Conservation (phyloP, 116 monocot species). For the Papilionanthe hybrid region DNA sequence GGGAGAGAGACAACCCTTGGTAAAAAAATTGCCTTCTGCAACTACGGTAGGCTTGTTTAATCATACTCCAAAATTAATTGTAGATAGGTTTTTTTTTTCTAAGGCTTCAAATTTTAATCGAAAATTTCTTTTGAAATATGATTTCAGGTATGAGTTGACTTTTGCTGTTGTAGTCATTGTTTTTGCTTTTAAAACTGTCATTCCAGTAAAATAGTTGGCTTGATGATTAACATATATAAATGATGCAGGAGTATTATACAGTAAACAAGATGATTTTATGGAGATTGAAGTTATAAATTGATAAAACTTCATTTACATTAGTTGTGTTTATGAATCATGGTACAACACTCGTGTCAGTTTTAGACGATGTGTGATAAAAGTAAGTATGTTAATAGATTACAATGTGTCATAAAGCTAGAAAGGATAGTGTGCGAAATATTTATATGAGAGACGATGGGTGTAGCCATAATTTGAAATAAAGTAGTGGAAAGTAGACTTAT, state of each 20-base stretch:
- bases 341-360: background rate
- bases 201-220: background rate
- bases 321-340: background rate
- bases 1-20: constrained; percentile 73
- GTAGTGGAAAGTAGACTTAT: background rate
- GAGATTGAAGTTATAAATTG: background rate
- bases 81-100: background rate
- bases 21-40: constrained; percentile 66
- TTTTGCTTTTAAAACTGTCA: background rate
- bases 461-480: background rate
- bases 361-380: background rate
- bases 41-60: constrained; percentile 50
- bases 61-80: background rate
- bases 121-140: background rate
- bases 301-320: background rate
- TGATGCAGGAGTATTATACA: background rate
- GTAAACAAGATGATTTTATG: background rate
- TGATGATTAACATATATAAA: background rate
- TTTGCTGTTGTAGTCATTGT: background rate
- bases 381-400: background rate
- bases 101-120: background rate
- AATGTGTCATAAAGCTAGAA: background rate
- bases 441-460: background rate
- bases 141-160: background rate
- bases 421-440: background rate